These are phyloP conservation scores for Phytophthora pseudosyringae DNA, from an alignment of 352 stramenopile genomes.

Conservation along the genomic window DNA sequence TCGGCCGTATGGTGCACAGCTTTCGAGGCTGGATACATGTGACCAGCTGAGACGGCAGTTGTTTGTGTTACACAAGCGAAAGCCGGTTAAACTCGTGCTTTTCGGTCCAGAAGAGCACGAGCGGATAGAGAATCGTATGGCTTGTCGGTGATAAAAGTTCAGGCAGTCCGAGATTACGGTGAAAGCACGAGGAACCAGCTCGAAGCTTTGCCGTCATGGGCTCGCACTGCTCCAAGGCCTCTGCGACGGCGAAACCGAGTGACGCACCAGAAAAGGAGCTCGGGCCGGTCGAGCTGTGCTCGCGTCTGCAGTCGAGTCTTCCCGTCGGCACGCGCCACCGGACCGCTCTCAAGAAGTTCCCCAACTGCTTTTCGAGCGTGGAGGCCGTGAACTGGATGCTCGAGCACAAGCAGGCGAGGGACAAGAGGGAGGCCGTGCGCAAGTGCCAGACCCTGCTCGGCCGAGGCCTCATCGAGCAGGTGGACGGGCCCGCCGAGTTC, in stretches of 20 bases:
- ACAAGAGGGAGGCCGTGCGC: slow-evolving; percentile 62
- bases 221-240: slow-evolving; percentile 32
- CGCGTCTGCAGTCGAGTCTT: slow-evolving; percentile 69
- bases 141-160: not conserved
- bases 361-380: slow-evolving; percentile 74
- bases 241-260: slow-evolving; percentile 25
- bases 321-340: slow-evolving; percentile 57
- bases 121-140: slow-evolving; percentile 21
- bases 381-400: slow-evolving; percentile 81
- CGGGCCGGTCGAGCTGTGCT: slow-evolving; percentile 56
- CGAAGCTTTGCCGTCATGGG: slow-evolving; percentile 25
- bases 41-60: no score
- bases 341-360: slow-evolving; percentile 72
- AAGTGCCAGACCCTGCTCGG: slow-evolving; percentile 67
- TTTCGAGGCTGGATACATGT: not conserved
- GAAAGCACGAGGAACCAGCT: not conserved
- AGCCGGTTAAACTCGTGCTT: slow-evolving; percentile 17
- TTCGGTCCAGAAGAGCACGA: slow-evolving; percentile 27
- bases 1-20: not conserved
- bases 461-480: slow-evolving; percentile 63
- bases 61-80: not conserved
- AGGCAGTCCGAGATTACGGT: slow-evolving; percentile 12
- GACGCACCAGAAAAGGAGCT: slow-evolving; percentile 53
- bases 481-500: slow-evolving; percentile 74
- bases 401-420: slow-evolving; percentile 71